Base-by-base conservation (phyloP, 1,284 basidiomycete species). In the Pseudozyma pruni region DNA sequence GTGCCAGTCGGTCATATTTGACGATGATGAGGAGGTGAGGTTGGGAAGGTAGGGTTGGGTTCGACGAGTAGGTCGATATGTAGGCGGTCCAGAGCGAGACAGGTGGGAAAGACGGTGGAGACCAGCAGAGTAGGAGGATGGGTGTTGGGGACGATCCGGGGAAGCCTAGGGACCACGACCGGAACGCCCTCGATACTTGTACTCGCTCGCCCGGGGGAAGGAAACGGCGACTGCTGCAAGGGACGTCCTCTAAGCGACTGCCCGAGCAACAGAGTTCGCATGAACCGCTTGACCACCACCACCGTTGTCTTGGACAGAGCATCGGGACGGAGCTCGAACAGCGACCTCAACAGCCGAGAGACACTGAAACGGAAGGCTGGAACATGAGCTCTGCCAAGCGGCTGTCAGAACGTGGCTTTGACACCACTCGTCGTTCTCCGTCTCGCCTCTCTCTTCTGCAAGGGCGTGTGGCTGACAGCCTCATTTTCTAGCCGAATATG, bases 1-100 rank as follows among this genome's bases (percentile, higher is more conserved):
- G 7, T 19, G 32, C 67, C 67, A 71, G 31, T 71, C 49, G 25
- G 61, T 22, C 67, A 71, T 29, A 7, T 6, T 29, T 29, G 27
- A n/a, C n/a, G 27, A 29, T 71, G 33, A 22, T 46, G 53, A 31
- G 37, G 35, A 8, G 6, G 1, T 43, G 8, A 9, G 17, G n/a
- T 16, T 33, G 8, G n/a, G 25, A 13, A 11, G n/a, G 17, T 20
- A 29, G 22, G 14, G 19, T 3, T 0, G 32, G 37, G 37, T 14
- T 1, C 3, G 3, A 32, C 20, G 31, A 33, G 14, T 31, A 34
- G 25, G 38, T 14, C 35, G 17, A 4, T n/a, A n/a, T n/a, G n/a
- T n/a, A n/a, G n/a, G n/a, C n/a, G n/a, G n/a, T n/a, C n/a, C n/a
- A n/a, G n/a, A n/a, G n/a, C n/a, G n/a, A n/a, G n/a, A n/a, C n/a